Base-by-base conservation (phyloP, 768 basidiomycete genomes). In the Boletus sensibilis region DNA sequence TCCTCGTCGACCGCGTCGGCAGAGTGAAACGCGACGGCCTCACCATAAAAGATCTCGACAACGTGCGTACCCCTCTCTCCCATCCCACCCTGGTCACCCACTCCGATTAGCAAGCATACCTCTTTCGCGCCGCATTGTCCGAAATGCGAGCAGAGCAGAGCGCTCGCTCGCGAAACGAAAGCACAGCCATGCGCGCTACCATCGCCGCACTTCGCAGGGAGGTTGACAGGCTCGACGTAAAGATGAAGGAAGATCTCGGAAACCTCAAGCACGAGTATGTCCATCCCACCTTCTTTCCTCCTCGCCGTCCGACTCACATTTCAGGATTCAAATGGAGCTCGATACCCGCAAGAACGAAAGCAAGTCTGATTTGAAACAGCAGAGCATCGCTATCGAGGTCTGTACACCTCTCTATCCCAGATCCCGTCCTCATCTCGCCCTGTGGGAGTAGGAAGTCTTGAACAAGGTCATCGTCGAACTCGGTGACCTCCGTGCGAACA, bases 301-400 rank as follows among this genome's bases (percentile, higher is more conserved):
- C n/a, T 35, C 23, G 4, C 38, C n/a, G 8, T 49, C 18, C n/a
- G 33, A 58, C 47, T 33, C 33, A 50, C 38, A 16, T 29, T 14
- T 49, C 57, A 97, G 94, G 66, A 92, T 95, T 49, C 94, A 98
- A 72, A 94, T 98, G 86, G 97, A 99, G 53, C 79, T 98, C 57
- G 93, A 96, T 65, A 94, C 86, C 59, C 81, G 96, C 55, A 98
- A 94, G 77, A 92, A 89, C 61, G 97, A 98, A 69, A 83, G 87
- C 14, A 88, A 86, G 66, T 79, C 86, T 1, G 94, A 98, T 50
- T 66, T 91, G 56, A 96, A 94, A 72, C 81, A 79, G 51, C 85
- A 88, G 63, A 94, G 94, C 63, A 89, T 98, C 57, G 75, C 77
- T 35, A 92, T 96, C 38, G 92, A 94, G 81, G 91, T 89, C 40